These are phyloP conservation scores for Malus hybrid DNA, from an alignment of 331 rosid genomes.

Conservation along the genomic window DNA sequence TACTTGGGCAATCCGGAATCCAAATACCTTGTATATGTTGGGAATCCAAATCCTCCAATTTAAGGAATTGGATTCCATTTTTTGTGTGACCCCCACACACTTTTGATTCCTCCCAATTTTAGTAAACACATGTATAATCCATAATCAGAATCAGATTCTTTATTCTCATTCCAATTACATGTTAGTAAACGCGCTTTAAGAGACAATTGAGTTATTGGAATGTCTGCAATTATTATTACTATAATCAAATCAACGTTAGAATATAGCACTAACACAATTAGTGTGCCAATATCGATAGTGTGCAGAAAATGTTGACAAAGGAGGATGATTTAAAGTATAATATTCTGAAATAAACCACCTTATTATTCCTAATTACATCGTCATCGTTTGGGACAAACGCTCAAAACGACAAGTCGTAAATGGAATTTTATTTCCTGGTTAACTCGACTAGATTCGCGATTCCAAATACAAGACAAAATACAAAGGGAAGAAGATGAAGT, in stretches of 20 bases:
- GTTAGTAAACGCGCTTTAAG: too few species aligned
- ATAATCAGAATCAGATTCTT: too few species aligned
- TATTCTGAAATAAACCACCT: not conserved
- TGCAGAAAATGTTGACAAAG: not conserved
- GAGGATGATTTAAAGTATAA: not conserved
- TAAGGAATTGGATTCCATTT: too few species aligned
- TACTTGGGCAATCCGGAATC: too few species aligned
- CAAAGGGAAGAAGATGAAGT: not conserved
- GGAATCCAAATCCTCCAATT: too few species aligned
- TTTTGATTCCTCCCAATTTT: too few species aligned
- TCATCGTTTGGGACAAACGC: not conserved
- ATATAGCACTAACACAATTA: not conserved
- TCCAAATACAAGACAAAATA: not conserved
- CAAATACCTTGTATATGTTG: too few species aligned
- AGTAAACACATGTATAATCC: too few species aligned
- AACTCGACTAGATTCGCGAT: not conserved
- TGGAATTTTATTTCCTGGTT: slow-evolving; percentile 2
- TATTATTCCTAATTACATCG: not conserved
- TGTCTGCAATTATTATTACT: not conserved
- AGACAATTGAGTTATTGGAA: not conserved
- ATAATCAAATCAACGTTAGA: not conserved
- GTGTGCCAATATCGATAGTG: not conserved
- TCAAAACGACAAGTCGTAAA: not conserved
- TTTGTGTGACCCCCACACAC: too few species aligned
- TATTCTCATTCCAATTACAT: too few species aligned